Base-by-base conservation (phyloP, 2,329 filamentous ascomycete species). In the Sordariomycetes sp. region DNA sequence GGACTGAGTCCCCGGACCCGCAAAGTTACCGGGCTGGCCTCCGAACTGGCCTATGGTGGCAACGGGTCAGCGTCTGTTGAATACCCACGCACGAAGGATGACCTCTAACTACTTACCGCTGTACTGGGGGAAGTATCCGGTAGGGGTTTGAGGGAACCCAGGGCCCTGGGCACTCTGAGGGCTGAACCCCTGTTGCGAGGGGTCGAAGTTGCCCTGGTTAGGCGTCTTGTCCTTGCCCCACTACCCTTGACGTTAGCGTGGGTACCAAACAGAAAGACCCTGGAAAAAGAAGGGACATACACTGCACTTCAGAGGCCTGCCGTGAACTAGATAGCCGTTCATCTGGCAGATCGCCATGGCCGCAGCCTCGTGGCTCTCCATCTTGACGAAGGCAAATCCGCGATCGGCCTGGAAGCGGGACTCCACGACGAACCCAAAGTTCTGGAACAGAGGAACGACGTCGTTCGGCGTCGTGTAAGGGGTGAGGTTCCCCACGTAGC, bases 201-300 rank as follows among this genome's bases (percentile, higher is more conserved):
- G 92, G 64, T 89, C 89, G 65, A 96, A 95, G 64, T 86, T 87
- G 66, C 87, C 68, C 61, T 73, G 70, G 65, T 84, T 90, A 32
- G 94, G 90, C 56, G 91, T 90, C 75, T 96, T 95, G 74, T 99
- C 94, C 76, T 99, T 99, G 69, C 94, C 94, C 94, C 94, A 99
- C 92, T 97, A 68, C 45, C 64, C 63, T 61, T 63, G 63, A 28
- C 60, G 66, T 74, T 65, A 74, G 53, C 54, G 13, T 22, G 15
- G 34, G 53, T 28, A 20, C 42, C 10, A 20, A 42, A 42, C 22
- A 65, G 60, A 63, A 35, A 59, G 22, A 59, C 59, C 59, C 62
- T 59, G 57, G 59, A 59, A 28, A 22, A 54, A 15, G 58, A 48
- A 42, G 55, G 28, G 60, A 86, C 92, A 76, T 87, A 97, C 92